phyloP scores from a whole-genome alignment of 768 basidiomycete species.

The Pulveroboletus frians region DNA sequence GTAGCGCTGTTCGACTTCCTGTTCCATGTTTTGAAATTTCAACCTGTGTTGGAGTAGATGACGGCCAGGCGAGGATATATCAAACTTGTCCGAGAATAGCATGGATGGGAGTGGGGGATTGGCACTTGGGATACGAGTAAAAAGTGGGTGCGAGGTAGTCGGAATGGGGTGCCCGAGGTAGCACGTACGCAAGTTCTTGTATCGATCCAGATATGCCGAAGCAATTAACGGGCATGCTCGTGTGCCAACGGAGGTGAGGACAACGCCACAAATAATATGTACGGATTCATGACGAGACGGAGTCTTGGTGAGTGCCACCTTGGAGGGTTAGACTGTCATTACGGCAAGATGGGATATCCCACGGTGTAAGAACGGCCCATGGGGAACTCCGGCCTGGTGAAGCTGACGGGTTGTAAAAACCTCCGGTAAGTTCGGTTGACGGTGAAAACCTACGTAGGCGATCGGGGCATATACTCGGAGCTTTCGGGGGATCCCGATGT shows the following conservation, averaged over 20 bases:
- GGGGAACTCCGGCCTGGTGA: constrained; percentile 7
- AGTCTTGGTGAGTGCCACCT: constrained; percentile 17
- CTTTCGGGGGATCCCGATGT: constrained; percentile 22
- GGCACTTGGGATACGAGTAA: constrained; percentile 23
- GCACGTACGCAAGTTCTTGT: constrained; percentile 34
- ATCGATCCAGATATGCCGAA: constrained; percentile 31
- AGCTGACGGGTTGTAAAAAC: constrained; percentile 2
- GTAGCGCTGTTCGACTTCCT: constrained; percentile 45
- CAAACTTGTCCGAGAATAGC: constrained; percentile 47
- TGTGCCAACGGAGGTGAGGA: constrained; percentile 12
- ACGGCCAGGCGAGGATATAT: constrained; percentile 37
- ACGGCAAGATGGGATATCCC: constrained; percentile 27
- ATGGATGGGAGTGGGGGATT: constrained; percentile 33
- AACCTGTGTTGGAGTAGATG: constrained; percentile 31
- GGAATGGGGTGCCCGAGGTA: constrained; percentile 31
- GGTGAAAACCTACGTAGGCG: constrained; percentile 12
- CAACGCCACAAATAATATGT: constrained; percentile 21
- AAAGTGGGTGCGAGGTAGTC: constrained; percentile 26
- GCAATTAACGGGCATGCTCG: constrained; percentile 32
- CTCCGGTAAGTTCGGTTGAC: constrained; percentile 13
- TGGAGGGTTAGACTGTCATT: constrained; percentile 27
- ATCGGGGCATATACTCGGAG: constrained; percentile 17
- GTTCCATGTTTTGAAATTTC: constrained; percentile 31
- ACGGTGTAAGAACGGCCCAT: constrained; percentile 17
- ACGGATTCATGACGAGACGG: constrained; percentile 25